phyloP scores from a whole-genome alignment of 2,329 filamentous ascomycete species.

The Ilyonectria mors-panacis region DNA sequence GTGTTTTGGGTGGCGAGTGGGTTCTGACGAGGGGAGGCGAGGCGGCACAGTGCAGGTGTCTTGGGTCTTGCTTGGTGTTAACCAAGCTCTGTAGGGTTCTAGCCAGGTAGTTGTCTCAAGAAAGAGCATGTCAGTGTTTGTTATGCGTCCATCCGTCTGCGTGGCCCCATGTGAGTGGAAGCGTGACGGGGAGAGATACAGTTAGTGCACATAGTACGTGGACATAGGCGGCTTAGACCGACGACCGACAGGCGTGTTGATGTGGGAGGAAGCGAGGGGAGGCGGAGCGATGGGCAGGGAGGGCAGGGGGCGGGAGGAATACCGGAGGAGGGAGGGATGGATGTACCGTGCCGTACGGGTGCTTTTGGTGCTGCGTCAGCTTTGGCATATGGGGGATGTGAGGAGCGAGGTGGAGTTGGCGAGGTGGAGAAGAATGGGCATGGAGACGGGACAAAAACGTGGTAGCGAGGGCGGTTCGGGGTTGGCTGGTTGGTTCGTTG shows the following conservation, averaged over 20 bases:
- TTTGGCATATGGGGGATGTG: neutral
- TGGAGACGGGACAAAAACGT: neutral
- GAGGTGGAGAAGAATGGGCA: neutral
- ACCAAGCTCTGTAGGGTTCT: neutral
- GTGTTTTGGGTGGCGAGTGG: neutral
- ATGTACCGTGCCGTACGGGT: slow-evolving; percentile 26
- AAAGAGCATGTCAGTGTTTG: neutral
- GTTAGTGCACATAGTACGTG: neutral
- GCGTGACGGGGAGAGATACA: neutral
- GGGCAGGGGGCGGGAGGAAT: slow-evolving; percentile 25
- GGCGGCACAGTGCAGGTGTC: neutral
- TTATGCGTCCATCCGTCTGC: neutral
- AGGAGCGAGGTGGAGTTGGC: neutral
- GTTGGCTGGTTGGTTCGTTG: neutral
- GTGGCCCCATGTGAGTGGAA: slow-evolving; percentile 17
- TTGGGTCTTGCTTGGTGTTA: neutral
- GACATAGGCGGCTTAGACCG: neutral
- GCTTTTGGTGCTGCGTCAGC: slow-evolving; percentile 20
- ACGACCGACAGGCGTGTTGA: slow-evolving; percentile 4
- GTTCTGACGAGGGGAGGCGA: neutral
- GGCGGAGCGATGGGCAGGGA: slow-evolving; percentile 2
- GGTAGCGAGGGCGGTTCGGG: neutral
- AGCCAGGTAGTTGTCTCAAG: neutral
- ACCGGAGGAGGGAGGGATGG: slow-evolving; percentile 17
- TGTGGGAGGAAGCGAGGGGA: neutral